Conservation (phyloP, 176 grass and related monocot species). For the Ampelocalamus luodianensis region DNA sequence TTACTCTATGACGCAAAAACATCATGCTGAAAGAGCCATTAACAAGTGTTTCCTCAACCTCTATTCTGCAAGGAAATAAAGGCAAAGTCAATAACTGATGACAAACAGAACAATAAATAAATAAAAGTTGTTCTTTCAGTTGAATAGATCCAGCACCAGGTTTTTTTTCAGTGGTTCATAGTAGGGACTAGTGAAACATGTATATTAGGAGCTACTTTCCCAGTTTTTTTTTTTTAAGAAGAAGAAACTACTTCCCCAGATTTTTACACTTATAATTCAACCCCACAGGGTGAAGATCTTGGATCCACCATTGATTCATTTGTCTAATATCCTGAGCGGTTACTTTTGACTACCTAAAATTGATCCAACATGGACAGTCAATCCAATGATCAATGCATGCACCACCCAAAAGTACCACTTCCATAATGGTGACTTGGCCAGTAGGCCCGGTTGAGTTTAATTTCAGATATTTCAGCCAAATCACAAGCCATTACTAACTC, state of each 20-base stretch:
- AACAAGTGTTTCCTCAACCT: slow-evolving; percentile 86
- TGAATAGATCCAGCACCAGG: slow-evolving; percentile 6
- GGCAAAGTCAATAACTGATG: not conserved
- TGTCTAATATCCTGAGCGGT: not conserved
- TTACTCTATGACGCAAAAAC: slow-evolving; percentile 90
- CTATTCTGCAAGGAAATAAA: slow-evolving; percentile 70
- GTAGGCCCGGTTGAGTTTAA: not conserved
- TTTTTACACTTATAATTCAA: not conserved
- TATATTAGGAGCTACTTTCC: not conserved
- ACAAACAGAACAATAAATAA: slow-evolving; percentile 12
- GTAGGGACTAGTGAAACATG: not conserved
- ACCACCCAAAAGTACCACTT: not conserved
- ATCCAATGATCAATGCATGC: not conserved
- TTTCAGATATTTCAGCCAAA: slow-evolving; percentile 8
- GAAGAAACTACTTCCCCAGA: not conserved
- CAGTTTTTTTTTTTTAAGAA: not conserved
- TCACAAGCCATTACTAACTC: slow-evolving; percentile 20
- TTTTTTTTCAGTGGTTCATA: slow-evolving; percentile 28
- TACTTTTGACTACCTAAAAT: slow-evolving; percentile 3
- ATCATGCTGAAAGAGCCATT: slow-evolving; percentile 95
- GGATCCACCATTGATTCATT: slow-evolving; percentile 6
- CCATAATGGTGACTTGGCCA: not conserved
- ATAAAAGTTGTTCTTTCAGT: not conserved
- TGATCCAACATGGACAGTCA: not conserved
- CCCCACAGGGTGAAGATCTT: not conserved